Base-by-base conservation (phyloP, 2,329 filamentous ascomycete species). In the Cytospora schulzeri region DNA sequence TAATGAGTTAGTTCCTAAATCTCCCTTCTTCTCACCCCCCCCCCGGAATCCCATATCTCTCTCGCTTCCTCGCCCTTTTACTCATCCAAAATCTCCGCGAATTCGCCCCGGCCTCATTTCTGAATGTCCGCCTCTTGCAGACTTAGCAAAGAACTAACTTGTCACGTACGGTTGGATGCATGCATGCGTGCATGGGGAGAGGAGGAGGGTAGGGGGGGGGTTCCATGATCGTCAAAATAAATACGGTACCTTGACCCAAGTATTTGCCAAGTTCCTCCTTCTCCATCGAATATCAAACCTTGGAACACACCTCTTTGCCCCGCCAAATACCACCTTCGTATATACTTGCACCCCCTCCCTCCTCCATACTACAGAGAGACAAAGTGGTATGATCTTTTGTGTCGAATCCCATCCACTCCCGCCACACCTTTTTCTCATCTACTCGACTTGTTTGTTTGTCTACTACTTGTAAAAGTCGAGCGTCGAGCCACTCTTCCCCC, bases 231-330 rank as follows among this genome's bases (percentile, higher is more conserved):
- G 19, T 31, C 31, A 7, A 29, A 57, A 35, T 54, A 54, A 53
- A 61, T 61, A 64, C 57, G 41, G 52, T 62, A 62, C 59, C 53
- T 61, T 24, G 35, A 28, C 12, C 57, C 45, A 61, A 19, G 61
- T 66, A 66, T 53, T 61, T 54, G 56, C 50, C 31, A 64, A 54
- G 57, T 64, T 54, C 55, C 38, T 29, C n/a, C 35, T n/a, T 6
- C 26, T 58, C 54, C 50, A 35, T 55, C 48, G 28, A 28, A 51
- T 48, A 48, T 48, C 22, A 24, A 48, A 11, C 33, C 33, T 14
- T 35, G 6, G 12, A 12, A 29, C 31, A 51, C 48, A 29, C 57
- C 19, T 41, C 58, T 33, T 33, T 4, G 59, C 29, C 33, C 51
- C 53, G 35, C 35, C 51, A 28, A 28, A 45, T 28, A 28, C 51